Evolutionary conservation across 257 asterid species (phyloP), one percentile per base, ranked within the genome.

Genomic region (Ajuga chamaepitys): DNA sequence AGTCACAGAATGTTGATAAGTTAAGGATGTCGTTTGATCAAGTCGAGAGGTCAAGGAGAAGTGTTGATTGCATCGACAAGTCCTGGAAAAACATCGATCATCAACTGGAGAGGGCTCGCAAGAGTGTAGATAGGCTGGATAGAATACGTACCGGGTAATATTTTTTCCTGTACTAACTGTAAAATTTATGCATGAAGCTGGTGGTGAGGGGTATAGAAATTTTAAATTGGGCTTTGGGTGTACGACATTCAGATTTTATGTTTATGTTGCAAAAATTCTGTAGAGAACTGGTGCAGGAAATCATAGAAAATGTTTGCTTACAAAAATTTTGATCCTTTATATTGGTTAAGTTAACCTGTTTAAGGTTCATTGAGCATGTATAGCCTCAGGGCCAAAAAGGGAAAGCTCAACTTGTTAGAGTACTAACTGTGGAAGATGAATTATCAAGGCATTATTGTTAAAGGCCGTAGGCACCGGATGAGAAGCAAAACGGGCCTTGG

Each of bases 41-140:
- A 41, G 68, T 76, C 76, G 97, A 91, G 40, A 82, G 95, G 71
- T 86, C 97, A 32, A 85, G 97, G 74, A 88, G 97, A 56, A 91
- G 96, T 58, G 85, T 88, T 5, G 97, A 86, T 63, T 77, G 91
- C 82, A 78, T 83, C 14, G 97, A 87, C 8, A 91, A 88, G 56
- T 82, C 96, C 0, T 70, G 97, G 80, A 90, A 77, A 52, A 89
- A 82, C 59, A 67, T 87, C 0, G 97, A 91, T 38, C 89, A 78
- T 78, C 91, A 80, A 58, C 47, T 83, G 14, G 97, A 87, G 59
- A 78, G 89, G 70, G 91, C 80, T 3, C 82, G 97, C 69, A 87
- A 85, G 82, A 89, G 97, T 58, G 88, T 89, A 22, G 96, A 89
- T 78, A 66, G 83, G 74, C 71, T 88, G 68, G 95, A 88, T 58